Conservation (phyloP, 495 filamentous ascomycete species). For the Penicillium bialowiezense region DNA sequence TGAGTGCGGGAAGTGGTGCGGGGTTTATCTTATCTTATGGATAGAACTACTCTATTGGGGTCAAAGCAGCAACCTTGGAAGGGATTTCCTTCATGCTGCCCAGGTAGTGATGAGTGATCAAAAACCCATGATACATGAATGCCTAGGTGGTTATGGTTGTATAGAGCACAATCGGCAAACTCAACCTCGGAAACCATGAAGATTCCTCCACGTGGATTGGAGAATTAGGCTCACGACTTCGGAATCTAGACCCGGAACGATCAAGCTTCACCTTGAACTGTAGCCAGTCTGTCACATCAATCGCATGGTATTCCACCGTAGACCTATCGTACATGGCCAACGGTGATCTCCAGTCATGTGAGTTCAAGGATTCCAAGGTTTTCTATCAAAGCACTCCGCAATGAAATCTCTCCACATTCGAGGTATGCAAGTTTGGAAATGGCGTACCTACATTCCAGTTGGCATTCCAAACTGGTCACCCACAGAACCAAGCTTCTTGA, state of each 20-base stretch:
- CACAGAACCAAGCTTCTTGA: constrained; percentile 13
- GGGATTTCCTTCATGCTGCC: no score
- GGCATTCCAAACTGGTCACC: constrained; percentile 17
- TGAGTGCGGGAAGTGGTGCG: constrained; percentile 8
- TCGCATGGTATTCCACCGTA: no score
- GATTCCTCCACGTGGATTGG: background rate
- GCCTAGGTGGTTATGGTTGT: no score
- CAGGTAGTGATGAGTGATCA: no score
- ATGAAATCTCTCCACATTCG: background rate
- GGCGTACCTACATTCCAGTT: constrained; percentile 21
- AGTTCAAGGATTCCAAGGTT: background rate
- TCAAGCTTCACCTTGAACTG: no score
- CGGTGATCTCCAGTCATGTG: no score
- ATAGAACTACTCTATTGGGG: constrained; percentile 17
- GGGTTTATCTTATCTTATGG: constrained; percentile 23
- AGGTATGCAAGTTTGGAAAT: constrained; percentile 12
- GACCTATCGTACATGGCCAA: no score
- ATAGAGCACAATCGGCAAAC: no score
- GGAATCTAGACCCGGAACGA: background rate
- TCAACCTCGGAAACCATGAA: background rate
- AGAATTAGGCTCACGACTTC: background rate
- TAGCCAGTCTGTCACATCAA: no score
- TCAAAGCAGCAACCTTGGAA: no score
- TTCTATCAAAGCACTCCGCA: no score
- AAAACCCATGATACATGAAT: no score